Evolutionary conservation across 768 basidiomycete genomes (phyloP).

Genomic region (Paxillus rubicundulus): DNA sequence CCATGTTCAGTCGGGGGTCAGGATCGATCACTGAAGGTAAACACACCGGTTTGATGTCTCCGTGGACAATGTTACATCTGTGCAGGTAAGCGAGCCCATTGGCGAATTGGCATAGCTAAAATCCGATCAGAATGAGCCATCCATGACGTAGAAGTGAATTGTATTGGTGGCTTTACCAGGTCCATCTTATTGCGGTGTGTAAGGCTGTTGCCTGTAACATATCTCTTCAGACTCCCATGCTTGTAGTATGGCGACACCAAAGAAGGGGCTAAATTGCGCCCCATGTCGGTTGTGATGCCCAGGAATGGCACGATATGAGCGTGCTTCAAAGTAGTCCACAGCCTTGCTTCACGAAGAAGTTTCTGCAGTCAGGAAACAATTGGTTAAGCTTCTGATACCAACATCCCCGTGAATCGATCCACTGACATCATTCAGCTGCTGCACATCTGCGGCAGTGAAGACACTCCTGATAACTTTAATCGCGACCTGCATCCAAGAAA

Average conservation of each 20-base stretch:
- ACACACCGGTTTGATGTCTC: conserved; percentile 39
- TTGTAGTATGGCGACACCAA: conserved; percentile 28
- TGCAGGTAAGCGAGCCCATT: conserved; percentile 27
- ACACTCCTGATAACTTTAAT: conserved; percentile 27
- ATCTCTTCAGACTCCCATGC: conserved; percentile 18
- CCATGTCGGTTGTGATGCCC: conserved; percentile 19
- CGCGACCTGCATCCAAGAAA: conserved; percentile 16
- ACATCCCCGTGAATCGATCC: neutral
- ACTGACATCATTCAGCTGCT: conserved; percentile 21
- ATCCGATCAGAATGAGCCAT: neutral
- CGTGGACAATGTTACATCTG: conserved; percentile 28
- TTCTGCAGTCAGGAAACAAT: conserved; percentile 12
- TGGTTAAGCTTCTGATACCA: neutral
- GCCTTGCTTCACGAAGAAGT: conserved; percentile 26
- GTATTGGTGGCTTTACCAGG: conserved; percentile 17
- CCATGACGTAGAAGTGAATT: neutral
- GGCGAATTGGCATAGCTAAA: conserved; percentile 21
- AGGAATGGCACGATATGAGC: conserved; percentile 25
- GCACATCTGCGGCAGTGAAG: conserved; percentile 13
- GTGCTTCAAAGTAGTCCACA: conserved; percentile 24
- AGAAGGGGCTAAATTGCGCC: conserved; percentile 16
- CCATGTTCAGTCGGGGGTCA: neutral
- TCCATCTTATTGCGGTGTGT: conserved; percentile 14
- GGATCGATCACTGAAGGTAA: neutral
- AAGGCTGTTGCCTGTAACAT: conserved; percentile 10